Evolutionary conservation across 345 rosid species (phyloP), one percentile per base, ranked within the genome.

Genomic region (Nephelium lappaceum): DNA sequence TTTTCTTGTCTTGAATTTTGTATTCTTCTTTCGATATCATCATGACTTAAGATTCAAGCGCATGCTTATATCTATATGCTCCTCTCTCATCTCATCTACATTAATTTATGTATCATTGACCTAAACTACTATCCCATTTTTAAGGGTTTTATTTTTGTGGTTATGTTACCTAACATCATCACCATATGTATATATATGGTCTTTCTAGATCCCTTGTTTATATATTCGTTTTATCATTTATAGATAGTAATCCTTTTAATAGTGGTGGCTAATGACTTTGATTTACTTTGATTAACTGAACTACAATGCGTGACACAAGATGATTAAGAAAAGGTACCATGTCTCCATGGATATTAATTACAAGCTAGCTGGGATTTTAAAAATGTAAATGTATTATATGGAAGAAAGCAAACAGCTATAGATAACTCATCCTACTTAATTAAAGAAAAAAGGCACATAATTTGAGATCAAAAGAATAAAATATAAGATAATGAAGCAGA

Each of bases 1-100:
- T 31, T 31, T 31, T 31, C 36, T 31, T 31, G 2, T 31, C 36
- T 31, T 67, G 15, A 19, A 38, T 68, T 73, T 68, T 53, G 11
- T 57, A 71, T 36, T 18, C 4, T 60, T 58, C 74, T 71, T 65
- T 74, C 74, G 21, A 36, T 74, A 43, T 82, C 67, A 65, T 60
- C 1, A 49, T 79, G 77, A 78, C 66, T 74, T 66, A 71, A 71
- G 70, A 42, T 18, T 43, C 45, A 82, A 69, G 27, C 69, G 81
- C 84, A 70, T 64, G 81, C 79, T 68, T 43, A 5, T 23, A 8
- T 73, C 11, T 57, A 19, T 21, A 15, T 67, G 1, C 10, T 25
- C n/a, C n/a, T 16, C 19, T 57, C 25, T 23, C 38, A 12, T 31
- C 16, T 67, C 49, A 19, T 58, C n/a, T 39, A 57, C 21, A 6